These are phyloP conservation scores for Syzygium jambos DNA, from an alignment of 345 rosid species.

Conservation along the genomic window DNA sequence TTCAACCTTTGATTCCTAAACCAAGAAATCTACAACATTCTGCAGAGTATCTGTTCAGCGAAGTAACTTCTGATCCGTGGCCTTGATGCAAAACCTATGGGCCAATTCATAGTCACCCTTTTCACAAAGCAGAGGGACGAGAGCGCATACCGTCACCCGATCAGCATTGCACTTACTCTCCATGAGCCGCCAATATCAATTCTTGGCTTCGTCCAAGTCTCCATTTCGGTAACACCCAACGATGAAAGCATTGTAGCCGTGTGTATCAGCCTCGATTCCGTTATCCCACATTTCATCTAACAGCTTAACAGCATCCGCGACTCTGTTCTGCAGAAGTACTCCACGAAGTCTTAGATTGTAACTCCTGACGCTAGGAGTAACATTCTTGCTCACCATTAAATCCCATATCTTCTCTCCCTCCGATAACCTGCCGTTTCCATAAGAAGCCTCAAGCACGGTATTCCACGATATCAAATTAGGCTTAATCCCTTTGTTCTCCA, in stretches of 20 bases:
- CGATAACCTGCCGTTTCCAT: slow-evolving; percentile 8
- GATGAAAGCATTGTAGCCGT: slow-evolving; percentile 19
- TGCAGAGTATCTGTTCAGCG: slow-evolving; percentile 5
- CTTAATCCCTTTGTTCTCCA: slow-evolving; percentile 9
- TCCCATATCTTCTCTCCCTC: slow-evolving; percentile 22
- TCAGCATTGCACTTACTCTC: neutral
- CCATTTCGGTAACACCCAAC: slow-evolving; percentile 8
- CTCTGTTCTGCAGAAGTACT: slow-evolving; percentile 3
- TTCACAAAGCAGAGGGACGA: slow-evolving; percentile 14
- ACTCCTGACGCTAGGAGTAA: slow-evolving; percentile 10
- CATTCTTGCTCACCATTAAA: slow-evolving; percentile 15
- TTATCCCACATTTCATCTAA: slow-evolving; percentile 18
- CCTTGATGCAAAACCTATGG: slow-evolving; percentile 2
- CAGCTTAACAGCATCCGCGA: slow-evolving; percentile 11
- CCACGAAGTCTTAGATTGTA: slow-evolving; percentile 19
- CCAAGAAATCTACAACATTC: slow-evolving; percentile 16
- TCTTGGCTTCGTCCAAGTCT: slow-evolving; percentile 16
- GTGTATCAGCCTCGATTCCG: slow-evolving; percentile 8
- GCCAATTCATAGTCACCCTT: slow-evolving; percentile 21
- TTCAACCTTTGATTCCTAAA: slow-evolving; percentile 7
- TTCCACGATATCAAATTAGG: slow-evolving; percentile 11
- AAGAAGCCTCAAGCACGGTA: slow-evolving; percentile 15
- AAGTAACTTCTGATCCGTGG: neutral
- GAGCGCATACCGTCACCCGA: neutral
- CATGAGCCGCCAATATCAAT: slow-evolving; percentile 11